Conservation (phyloP, 805 yeast genomes). For the Ogataea allantospora region DNA sequence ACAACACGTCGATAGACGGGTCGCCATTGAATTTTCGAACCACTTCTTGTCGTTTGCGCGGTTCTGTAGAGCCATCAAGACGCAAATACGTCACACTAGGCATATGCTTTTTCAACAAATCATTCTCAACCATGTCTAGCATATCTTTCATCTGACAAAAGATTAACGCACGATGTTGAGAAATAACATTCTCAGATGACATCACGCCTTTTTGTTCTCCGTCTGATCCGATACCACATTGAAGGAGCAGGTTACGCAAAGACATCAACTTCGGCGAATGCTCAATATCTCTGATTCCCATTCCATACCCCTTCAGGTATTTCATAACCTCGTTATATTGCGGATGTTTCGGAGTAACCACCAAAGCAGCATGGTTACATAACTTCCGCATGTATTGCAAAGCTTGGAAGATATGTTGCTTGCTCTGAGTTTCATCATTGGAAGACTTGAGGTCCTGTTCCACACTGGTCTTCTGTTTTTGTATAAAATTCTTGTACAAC, state of each 20-base stretch:
- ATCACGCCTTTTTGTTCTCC: constrained; percentile 26
- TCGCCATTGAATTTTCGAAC: constrained; percentile 92
- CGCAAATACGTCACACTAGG: constrained; percentile 94
- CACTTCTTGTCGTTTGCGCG: constrained; percentile 84
- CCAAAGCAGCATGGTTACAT: constrained; percentile 95
- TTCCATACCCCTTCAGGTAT: constrained; percentile 56
- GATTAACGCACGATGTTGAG: constrained; percentile 92
- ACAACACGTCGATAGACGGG: constrained; percentile 91
- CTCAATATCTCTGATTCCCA: constrained; percentile 65
- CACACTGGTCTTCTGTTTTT: constrained; percentile 74
- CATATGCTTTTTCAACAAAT: constrained; percentile 75
- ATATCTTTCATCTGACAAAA: constrained; percentile 97
- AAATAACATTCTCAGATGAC: constrained; percentile 55
- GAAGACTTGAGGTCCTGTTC: constrained; percentile 54
- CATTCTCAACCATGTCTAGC: constrained; percentile 95
- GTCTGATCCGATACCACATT: constrained; percentile 83
- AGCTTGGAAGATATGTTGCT: constrained; percentile 95
- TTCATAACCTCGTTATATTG: constrained; percentile 66
- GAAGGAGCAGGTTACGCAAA: constrained; percentile 71
- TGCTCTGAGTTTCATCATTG: constrained; percentile 40
- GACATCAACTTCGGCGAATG: constrained; percentile 92
- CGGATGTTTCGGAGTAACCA: constrained; percentile 79
- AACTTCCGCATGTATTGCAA: constrained; percentile 95
- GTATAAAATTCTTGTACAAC: constrained; percentile 84
- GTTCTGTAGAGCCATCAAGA: constrained; percentile 91